phyloP scores from a whole-genome alignment of 345 rosid genomes.

The Trapa incisa region DNA sequence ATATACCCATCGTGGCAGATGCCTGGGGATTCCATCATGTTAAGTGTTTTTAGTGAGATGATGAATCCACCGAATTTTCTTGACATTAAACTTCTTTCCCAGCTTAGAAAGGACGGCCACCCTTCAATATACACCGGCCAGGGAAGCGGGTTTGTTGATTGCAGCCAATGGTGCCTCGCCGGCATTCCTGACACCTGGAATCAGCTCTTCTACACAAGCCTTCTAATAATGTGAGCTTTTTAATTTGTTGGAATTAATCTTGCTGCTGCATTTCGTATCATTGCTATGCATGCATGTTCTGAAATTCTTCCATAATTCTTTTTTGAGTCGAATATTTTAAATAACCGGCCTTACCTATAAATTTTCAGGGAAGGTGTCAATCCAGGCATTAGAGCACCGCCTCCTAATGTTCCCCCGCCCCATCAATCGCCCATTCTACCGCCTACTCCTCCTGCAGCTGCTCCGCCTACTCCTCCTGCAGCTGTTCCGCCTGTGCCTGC shows the following conservation, averaged over 20 bases:
- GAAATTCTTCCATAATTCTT: background rate
- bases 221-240: background rate
- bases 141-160: constrained; percentile 20
- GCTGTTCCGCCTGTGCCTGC: background rate
- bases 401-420: too few species aligned
- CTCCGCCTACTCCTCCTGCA: too few species aligned
- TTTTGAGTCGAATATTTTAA: too few species aligned
- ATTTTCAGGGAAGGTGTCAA: background rate
- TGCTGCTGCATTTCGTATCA: too few species aligned
- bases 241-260: too few species aligned
- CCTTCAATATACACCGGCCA: constrained; percentile 37
- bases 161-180: constrained; percentile 79
- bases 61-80: constrained; percentile 33
- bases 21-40: constrained; percentile 30
- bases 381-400: background rate
- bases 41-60: constrained; percentile 28
- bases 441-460: too few species aligned
- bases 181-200: constrained; percentile 77
- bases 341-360: background rate
- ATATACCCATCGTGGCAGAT: constrained; percentile 5
- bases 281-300: too few species aligned
- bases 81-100: constrained; percentile 42
- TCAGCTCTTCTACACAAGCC: constrained; percentile 34
- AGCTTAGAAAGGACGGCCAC: constrained; percentile 58
- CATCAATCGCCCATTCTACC: too few species aligned